A percentile compares a stretch with the other conserved stretches of the same genome.
phyloP scores from a whole-genome alignment of 2,329 filamentous ascomycete genomes.

The Aureobasidium uvarum region DNA sequence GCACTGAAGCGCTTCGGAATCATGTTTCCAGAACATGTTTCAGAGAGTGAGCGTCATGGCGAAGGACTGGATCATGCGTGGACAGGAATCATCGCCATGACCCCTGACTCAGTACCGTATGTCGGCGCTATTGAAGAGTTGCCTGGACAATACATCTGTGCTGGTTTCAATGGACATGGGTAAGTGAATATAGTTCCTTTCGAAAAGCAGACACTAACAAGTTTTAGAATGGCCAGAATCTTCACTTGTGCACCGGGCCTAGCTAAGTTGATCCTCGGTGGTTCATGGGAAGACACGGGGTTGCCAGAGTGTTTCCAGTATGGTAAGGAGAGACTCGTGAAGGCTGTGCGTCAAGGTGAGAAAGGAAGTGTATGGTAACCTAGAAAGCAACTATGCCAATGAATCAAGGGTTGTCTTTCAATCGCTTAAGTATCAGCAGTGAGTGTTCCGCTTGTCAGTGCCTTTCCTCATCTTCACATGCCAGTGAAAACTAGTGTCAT shows the following conservation, averaged over 20 bases:
- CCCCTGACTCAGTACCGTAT: conserved; percentile 47
- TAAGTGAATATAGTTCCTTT: conserved; percentile 28
- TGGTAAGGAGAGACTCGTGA: conserved; percentile 30
- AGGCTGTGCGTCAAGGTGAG: conserved; percentile 19
- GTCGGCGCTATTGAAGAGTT: conserved; percentile 45
- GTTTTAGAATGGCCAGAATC: conserved; percentile 44
- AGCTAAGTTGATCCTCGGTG: conserved; percentile 44
- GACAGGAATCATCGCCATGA: conserved; percentile 52
- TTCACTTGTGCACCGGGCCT: conserved; percentile 50
- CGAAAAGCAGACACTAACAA: background rate
- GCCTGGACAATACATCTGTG: conserved; percentile 50
- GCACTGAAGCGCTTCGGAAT: conserved; percentile 40
- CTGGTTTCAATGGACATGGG: conserved; percentile 52
- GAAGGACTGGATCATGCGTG: conserved; percentile 49
- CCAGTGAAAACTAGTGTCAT: background rate
- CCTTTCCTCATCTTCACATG: background rate
- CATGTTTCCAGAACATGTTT: conserved; percentile 38
- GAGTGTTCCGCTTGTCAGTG: background rate
- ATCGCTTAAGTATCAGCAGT: background rate
- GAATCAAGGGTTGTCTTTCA: background rate
- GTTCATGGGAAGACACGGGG: conserved; percentile 42
- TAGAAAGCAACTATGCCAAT: background rate
- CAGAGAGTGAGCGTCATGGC: conserved; percentile 37
- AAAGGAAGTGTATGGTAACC: conserved; percentile 26
- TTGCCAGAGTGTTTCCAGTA: conserved; percentile 42